Evolutionary conservation across 2,329 filamentous ascomycete species (phyloP), one percentile per base, ranked within the genome.

Genomic region (Colletotrichum costaricense): DNA sequence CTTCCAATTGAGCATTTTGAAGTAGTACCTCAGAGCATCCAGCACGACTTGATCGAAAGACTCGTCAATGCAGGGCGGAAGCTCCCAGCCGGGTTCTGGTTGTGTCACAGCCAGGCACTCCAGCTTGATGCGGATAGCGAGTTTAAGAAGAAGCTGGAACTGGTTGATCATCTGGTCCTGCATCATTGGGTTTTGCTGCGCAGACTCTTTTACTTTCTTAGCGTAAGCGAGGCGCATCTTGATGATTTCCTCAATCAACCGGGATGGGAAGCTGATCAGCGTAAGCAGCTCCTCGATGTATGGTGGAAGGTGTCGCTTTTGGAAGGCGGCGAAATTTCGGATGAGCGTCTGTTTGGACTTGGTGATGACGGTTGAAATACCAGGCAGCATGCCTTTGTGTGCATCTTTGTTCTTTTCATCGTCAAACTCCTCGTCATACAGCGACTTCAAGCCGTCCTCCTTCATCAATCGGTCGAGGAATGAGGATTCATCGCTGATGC

Each of bases 1-100:
- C 82, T 98, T 98, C 95, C 95, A 98, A 80, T 98, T 98, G 57
- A 99, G 87, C 90, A 99, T 95, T 82, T 96, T 97, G 88, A 99
- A 99, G 84, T 99, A 99, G 82, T 98, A 98, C 81, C 96, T 97
- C 77, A 99, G 87, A 0, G 96, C 95, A 79, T 98, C 96, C 56
- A 99, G 84, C 11, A 98, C 94, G 22, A 97, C 94, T 42, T 93
- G 90, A 80, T 98, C 97, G 79, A 98, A 99, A 55, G 95, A 95
- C 80, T 99, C 97, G 80, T 98, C 97, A 76, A 99, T 97, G 83
- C 95, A 98, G 9, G 95, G 95, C 3, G 97, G 97, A 67, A 98
- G 85, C 78, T 98, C 95, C 97, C 97, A 99, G 59, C 97, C 96
- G 24, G 93, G 91, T 81, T 98, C 94, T 0, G 95, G 93, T 76